Evolutionary conservation across 371 early-diverging fungal species (phyloP), one percentile per base, ranked within the genome.

Genomic region (Haplosporangium sp.): DNA sequence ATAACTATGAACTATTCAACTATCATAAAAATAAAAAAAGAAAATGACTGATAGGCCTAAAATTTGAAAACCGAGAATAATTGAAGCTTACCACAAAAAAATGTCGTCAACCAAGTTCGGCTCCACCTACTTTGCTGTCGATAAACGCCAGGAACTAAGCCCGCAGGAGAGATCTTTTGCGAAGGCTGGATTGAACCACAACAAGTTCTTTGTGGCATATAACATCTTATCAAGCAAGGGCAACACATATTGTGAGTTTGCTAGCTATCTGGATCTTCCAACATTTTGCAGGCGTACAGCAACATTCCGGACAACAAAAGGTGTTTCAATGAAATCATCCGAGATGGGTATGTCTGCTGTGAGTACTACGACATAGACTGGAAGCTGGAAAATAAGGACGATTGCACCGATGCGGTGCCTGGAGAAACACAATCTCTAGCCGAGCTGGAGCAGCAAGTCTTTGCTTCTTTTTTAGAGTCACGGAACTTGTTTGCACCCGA

Each of bases 261-360:
- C 55, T 16, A 63, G 55, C n/a, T 63, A 63, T 42, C 53, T 45
- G 38, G 47, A 63, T 55, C 47, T 63, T 2, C 55, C 54, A 16
- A 20, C 55, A 23, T 55, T 63, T 36, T 63, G 46, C 11, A 20
- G 16, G 38, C 21, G 6, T 55, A 43, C 23, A 29, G 12, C 36
- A 37, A 55, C 23, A 20, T 62, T 5, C 11, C 55, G 12, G 23
- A 18, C 16, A 21, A 53, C 14, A 16, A 62, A 7, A 45, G 23
- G 14, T 37, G 37, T 40, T 55, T 55, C 55, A 43, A 13, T 13
- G 43, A 43, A 13, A 7, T 9, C 7, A 43, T 43, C 43, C 7
- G 13, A 8, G 55, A 55, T 37, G 38, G 38, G 9, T 12, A 40
- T 20, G 55, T 40, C 38, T 38, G 55, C 16, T 38, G 12, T 9